Conservation (phyloP, 345 rosid species). For the Eucalyptus albens region DNA sequence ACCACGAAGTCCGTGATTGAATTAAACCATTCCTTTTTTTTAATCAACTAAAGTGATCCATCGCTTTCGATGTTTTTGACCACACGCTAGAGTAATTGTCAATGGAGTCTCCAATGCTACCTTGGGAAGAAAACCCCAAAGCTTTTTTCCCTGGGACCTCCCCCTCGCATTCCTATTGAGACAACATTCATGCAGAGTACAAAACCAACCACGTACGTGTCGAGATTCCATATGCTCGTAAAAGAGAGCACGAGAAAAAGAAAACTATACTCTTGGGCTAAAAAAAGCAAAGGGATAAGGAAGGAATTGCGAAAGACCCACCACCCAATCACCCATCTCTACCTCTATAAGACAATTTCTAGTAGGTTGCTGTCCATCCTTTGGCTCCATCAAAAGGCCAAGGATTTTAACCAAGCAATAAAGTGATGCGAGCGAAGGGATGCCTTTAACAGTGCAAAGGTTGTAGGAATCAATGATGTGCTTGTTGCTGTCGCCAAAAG, state of each 20-base stretch:
- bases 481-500: neutral
- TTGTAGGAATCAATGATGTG: neutral
- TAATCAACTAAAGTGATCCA: neutral
- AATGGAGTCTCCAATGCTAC: neutral
- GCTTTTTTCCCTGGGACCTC: neutral
- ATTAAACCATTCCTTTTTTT: neutral
- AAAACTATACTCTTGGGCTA: neutral
- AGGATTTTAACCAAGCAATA: neutral
- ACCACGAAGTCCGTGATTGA: neutral
- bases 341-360: neutral
- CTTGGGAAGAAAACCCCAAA: neutral
- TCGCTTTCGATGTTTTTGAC: neutral
- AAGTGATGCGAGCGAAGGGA: neutral
- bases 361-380: neutral
- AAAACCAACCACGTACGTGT: neutral
- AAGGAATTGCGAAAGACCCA: neutral
- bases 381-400: neutral
- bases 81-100: neutral
- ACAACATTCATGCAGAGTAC: neutral
- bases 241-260: neutral
- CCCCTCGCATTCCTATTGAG: neutral
- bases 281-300: neutral
- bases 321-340: neutral
- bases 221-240: neutral
- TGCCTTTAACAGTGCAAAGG: neutral